Evolutionary conservation across 192 early-diverging fungal genomes (phyloP).

Genomic region (Coemansia sp.): DNA sequence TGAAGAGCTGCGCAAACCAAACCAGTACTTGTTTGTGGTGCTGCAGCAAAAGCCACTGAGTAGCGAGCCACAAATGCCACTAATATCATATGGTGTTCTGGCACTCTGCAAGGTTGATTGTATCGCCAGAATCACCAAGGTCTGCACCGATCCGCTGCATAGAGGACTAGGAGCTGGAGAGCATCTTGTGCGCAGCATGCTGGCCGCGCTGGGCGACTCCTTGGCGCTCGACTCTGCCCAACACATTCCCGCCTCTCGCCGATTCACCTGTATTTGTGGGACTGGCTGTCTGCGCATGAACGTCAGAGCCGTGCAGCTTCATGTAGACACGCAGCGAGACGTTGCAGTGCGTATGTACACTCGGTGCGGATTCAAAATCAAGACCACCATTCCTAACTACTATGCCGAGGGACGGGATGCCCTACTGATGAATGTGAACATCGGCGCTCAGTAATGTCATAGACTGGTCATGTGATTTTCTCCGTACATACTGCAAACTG

Average conservation of each 20-base stretch:
- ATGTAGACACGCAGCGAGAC: conserved; percentile 18
- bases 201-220: conserved; percentile 4
- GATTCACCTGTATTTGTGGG: neutral
- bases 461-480: neutral
- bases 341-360: conserved; percentile 21
- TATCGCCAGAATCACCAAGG: conserved; percentile 22
- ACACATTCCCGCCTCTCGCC: neutral
- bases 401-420: conserved; percentile 24
- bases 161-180: conserved; percentile 17
- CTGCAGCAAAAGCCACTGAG: neutral
- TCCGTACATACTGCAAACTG: conserved; percentile 2
- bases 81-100: conserved; percentile 18
- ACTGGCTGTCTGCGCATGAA: neutral
- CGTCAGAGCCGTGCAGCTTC: conserved; percentile 12
- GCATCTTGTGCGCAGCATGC: conserved; percentile 19
- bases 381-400: conserved; percentile 16
- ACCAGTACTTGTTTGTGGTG: conserved; percentile 22
- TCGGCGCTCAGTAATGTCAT: neutral
- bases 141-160: conserved; percentile 20
- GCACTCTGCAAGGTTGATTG: conserved; percentile 14
- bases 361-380: conserved; percentile 13
- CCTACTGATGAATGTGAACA: conserved; percentile 7
- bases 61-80: neutral
- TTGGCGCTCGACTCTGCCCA: neutral
- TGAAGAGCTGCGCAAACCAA: conserved; percentile 22